Conservation (phyloP, 2,329 filamentous ascomycete species). For the Penicillium frequentans region DNA sequence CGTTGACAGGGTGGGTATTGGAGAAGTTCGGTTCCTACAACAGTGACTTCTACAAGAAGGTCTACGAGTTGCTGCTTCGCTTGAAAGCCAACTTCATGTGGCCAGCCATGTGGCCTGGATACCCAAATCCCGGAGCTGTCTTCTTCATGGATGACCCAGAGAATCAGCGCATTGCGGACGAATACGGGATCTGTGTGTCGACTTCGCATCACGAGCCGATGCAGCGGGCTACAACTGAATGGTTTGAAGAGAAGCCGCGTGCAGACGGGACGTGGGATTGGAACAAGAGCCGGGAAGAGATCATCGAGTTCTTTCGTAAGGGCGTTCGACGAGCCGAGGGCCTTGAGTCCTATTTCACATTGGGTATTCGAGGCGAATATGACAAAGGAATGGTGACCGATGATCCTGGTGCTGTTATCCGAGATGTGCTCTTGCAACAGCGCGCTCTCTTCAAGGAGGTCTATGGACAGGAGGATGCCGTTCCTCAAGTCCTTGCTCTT, state of each 20-base stretch:
- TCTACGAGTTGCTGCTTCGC: constrained; percentile 71
- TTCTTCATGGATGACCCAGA: constrained; percentile 69
- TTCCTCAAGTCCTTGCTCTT: constrained; percentile 71
- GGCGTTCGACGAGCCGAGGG: constrained; percentile 65
- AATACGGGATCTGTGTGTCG: constrained; percentile 72
- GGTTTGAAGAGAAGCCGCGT: constrained; percentile 30
- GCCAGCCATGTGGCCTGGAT: constrained; percentile 63
- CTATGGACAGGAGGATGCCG: constrained; percentile 49
- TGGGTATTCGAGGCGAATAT: constrained; percentile 60
- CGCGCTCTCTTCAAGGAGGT: constrained; percentile 59
- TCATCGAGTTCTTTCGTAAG: constrained; percentile 67
- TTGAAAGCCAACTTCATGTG: constrained; percentile 73
- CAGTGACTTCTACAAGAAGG: constrained; percentile 65
- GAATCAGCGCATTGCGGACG: constrained; percentile 69
- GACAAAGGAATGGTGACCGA: constrained; percentile 14
- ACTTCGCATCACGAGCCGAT: constrained; percentile 74
- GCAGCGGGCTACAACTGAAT: constrained; percentile 55
- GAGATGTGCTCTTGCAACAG: constrained; percentile 57
- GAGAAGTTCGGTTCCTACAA: constrained; percentile 50
- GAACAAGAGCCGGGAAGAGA: constrained; percentile 66
- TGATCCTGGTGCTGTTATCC: constrained; percentile 14
- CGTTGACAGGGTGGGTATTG: constrained; percentile 65
- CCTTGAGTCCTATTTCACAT: constrained; percentile 66
- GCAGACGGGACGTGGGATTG: constrained; percentile 65
- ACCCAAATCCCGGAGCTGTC: constrained; percentile 54